A percentile compares a stretch with the other conserved stretches of the same genome.
Evolutionary conservation across 805 yeast species (phyloP).

Genomic region (Saturnispora diversa): DNA sequence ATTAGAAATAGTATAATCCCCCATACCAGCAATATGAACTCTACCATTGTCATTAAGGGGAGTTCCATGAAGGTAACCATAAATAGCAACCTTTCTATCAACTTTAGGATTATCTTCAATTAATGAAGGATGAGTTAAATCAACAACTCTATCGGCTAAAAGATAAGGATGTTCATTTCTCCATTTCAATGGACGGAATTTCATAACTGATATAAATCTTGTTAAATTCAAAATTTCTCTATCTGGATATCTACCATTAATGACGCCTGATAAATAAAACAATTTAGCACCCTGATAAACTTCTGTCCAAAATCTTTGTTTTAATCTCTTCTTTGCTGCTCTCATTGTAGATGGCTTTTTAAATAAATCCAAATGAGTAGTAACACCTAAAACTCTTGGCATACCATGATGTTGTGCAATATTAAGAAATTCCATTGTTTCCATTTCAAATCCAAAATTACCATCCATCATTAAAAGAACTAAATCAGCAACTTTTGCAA

Average conservation of each 20-base stretch:
- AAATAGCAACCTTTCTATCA: conserved; percentile 84
- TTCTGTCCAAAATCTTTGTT: conserved; percentile 97
- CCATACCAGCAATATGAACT: conserved; percentile 93
- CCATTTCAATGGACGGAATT: conserved; percentile 98
- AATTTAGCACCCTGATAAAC: conserved; percentile 97
- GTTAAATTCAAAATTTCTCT: conserved; percentile 88
- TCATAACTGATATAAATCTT: conserved; percentile 92
- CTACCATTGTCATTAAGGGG: conserved; percentile 63
- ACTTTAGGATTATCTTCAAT: conserved; percentile 73
- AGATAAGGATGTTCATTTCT: conserved; percentile 96
- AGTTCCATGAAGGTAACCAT: conserved; percentile 94
- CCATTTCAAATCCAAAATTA: conserved; percentile 98
- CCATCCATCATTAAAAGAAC: conserved; percentile 89
- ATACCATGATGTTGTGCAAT: conserved; percentile 97
- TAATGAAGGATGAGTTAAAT: conserved; percentile 83
- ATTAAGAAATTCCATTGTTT: conserved; percentile 96
- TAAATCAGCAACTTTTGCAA: conserved; percentile 91
- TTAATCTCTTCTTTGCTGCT: conserved; percentile 83
- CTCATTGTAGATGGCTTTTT: conserved; percentile 82
- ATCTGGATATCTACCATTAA: conserved; percentile 96
- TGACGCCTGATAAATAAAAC: conserved; percentile 88
- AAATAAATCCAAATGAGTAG: conserved; percentile 92
- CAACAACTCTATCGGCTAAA: conserved; percentile 81
- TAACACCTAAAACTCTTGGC: conserved; percentile 93
- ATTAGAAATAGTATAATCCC: conserved; percentile 68